phyloP scores from a whole-genome alignment of 2,329 filamentous ascomycete species.

The Cordyceps farinosa region DNA sequence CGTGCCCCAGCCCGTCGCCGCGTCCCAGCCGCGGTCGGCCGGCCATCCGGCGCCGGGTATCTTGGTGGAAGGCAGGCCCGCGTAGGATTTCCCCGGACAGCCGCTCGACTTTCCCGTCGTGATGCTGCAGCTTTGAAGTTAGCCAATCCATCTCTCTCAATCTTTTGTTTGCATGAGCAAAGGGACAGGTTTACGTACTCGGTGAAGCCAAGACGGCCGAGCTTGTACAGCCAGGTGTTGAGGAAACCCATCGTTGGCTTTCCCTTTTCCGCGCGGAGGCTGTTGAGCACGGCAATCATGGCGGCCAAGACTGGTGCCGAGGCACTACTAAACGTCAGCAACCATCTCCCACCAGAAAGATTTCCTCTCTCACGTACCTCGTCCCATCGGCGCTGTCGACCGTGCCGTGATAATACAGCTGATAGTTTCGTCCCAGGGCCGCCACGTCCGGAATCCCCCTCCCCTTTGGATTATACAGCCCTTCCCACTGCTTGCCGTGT shows the following conservation, averaged over 20 bases:
- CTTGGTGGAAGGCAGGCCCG: conserved; percentile 26
- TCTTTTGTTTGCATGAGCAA: no score
- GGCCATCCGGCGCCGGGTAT: conserved; percentile 29
- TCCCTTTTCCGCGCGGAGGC: conserved; percentile 53
- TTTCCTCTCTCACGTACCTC: conserved; percentile 25
- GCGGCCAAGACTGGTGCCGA: conserved; percentile 60
- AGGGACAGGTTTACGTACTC: conserved; percentile 28
- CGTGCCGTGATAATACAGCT: conserved; percentile 31
- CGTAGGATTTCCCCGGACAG: conserved; percentile 29
- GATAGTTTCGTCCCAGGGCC: conserved; percentile 44
- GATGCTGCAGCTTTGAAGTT: conserved; percentile 29
- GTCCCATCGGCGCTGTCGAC: conserved; percentile 30
- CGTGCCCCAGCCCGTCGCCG: conserved; percentile 42
- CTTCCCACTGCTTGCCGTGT: conserved; percentile 47
- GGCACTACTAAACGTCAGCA: conserved; percentile 37
- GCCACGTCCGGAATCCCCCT: conserved; percentile 61
- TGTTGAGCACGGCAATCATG: conserved; percentile 63
- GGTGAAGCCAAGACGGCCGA: conserved; percentile 30
- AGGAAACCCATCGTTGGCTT: conserved; percentile 54
- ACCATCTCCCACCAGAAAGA: neutral
- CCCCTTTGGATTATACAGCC: conserved; percentile 44
- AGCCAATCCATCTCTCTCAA: neutral
- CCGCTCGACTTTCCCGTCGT: conserved; percentile 33
- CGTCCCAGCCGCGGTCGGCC: conserved; percentile 35
- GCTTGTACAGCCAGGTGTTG: conserved; percentile 57